Base-by-base conservation (phyloP, 192 early-diverging fungal species). In the Linnemannia elongata region DNA sequence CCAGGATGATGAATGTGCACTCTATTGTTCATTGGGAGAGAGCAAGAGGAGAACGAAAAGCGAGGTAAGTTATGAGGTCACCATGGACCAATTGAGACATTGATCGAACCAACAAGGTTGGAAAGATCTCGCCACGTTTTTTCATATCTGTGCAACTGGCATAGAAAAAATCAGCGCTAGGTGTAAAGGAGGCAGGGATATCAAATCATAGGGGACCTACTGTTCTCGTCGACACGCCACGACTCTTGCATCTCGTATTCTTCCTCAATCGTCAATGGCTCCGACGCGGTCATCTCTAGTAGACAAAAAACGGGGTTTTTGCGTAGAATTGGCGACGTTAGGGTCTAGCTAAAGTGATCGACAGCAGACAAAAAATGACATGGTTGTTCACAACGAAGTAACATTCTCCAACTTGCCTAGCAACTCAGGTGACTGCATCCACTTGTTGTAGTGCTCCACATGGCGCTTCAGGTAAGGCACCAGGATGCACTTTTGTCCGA, bases 241-340 rank as follows among this genome's bases (percentile, higher is more conserved):
- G 95, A 93, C 83, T 92, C 88, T 78, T 98, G 97, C 98, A 99
- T 99, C 35, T 89, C 96, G 75, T 96, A 98, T 77, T 99, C 98
- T 91, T 99, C 97, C 17, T 97, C 95, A 30, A 99, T 86, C 8
- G 92, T 93, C 66, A 99, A 91, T 17, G 98, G 97, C 86, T 99
- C 97, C 12, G 97, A 98, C 5, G 97, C 98, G 18, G 97, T 99
- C 95, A 97, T 95, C 82, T 97, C 97, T 95, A 87, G 22, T 17
- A 20, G 15, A 39, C 66, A 6, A 6, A 44, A 36, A 35, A 10
- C 38, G 12, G 45, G 20, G 17, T 63, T 52, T 52, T 52, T 52
- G 20, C 38, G 24, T 66, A 36, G 35, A 27, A 22, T 66, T 81
- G 60, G 18, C 12, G 30, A 30, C 4, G 3, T 33, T 17, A 77